A percentile compares a stretch with the other conserved stretches of the same genome.
phyloP scores from a whole-genome alignment of 2,329 filamentous ascomycete genomes.

The Colletotrichum sp. region DNA sequence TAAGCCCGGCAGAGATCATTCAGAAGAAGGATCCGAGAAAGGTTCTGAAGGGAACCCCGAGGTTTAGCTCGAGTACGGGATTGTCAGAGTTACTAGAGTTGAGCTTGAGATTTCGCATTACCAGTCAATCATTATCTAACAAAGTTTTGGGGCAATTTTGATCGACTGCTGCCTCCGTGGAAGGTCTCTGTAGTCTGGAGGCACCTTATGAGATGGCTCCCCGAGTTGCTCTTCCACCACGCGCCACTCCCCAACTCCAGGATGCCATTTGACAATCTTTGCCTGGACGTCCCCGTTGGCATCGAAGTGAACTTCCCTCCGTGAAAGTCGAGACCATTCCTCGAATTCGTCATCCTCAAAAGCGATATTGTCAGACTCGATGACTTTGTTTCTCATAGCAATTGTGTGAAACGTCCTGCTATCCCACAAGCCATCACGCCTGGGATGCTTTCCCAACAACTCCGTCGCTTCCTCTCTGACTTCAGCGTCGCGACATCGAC shows the following conservation, averaged over 20 bases:
- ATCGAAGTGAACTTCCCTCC: slow-evolving; percentile 43
- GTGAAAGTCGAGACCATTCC: slow-evolving; percentile 44
- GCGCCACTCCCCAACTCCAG: not conserved
- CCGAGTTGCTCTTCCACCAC: not conserved
- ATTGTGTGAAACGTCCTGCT: slow-evolving; percentile 44
- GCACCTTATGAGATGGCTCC: not conserved
- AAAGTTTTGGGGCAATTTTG: not conserved
- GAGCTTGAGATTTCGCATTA: not conserved
- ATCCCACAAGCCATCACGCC: slow-evolving; percentile 49
- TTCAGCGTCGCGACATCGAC: slow-evolving; percentile 41
- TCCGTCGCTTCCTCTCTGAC: slow-evolving; percentile 45
- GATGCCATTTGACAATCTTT: not conserved
- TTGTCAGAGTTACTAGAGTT: not conserved
- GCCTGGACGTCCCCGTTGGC: slow-evolving; percentile 23
- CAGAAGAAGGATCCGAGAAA: not conserved
- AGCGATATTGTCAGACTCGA: slow-evolving; percentile 34
- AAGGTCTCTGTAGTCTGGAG: not conserved
- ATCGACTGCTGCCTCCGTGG: not conserved
- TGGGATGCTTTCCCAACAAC: slow-evolving; percentile 43
- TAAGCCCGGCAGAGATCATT: not conserved
- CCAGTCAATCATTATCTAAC: not conserved
- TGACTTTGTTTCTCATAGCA: slow-evolving; percentile 38
- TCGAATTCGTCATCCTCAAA: slow-evolving; percentile 37
- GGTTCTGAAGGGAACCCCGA: not conserved
- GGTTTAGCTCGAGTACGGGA: not conserved